phyloP scores from a whole-genome alignment of 2,329 filamentous ascomycete genomes.

The Monilinia aucupariae region DNA sequence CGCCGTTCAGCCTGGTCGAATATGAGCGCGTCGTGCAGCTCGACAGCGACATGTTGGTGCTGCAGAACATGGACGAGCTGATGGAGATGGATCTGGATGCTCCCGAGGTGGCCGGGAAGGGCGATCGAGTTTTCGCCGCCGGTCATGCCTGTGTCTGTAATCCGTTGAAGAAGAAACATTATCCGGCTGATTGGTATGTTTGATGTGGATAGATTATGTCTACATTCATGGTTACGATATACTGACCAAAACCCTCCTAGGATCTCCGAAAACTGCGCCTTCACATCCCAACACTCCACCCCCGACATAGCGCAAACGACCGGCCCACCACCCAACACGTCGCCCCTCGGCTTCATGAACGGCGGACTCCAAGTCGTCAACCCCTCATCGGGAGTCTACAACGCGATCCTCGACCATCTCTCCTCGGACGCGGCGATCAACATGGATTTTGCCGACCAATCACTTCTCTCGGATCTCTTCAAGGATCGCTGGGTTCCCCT shows the following conservation, averaged over 20 bases:
- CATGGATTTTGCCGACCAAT: slow-evolving; percentile 57
- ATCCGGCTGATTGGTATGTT: slow-evolving; percentile 64
- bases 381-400: slow-evolving; percentile 45
- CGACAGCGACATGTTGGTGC: slow-evolving; percentile 82
- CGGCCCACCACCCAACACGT: slow-evolving; percentile 42
- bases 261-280: slow-evolving; percentile 53
- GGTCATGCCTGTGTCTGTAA: slow-evolving; percentile 85
- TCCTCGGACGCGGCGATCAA: slow-evolving; percentile 39
- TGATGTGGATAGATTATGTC: too few species aligned
- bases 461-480: slow-evolving; percentile 51
- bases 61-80: slow-evolving; percentile 84
- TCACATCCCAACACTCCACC: slow-evolving; percentile 47
- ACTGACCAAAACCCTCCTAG: slow-evolving; percentile 26
- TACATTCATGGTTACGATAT: too few species aligned
- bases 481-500: slow-evolving; percentile 51
- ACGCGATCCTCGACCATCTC: slow-evolving; percentile 48
- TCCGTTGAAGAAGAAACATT: slow-evolving; percentile 70
- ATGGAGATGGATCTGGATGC: slow-evolving; percentile 75
- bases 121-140: slow-evolving; percentile 70
- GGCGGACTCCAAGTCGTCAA: slow-evolving; percentile 54
- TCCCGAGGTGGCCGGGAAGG: slow-evolving; percentile 43
- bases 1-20: slow-evolving; percentile 68
- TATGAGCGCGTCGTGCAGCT: slow-evolving; percentile 78
- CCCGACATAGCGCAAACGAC: slow-evolving; percentile 44
- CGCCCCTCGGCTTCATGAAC: slow-evolving; percentile 50